A percentile compares a stretch with the other conserved stretches of the same genome.
Conservation (phyloP, 108 stramenopile species). For the Pseudonitzschia delicatissima region DNA sequence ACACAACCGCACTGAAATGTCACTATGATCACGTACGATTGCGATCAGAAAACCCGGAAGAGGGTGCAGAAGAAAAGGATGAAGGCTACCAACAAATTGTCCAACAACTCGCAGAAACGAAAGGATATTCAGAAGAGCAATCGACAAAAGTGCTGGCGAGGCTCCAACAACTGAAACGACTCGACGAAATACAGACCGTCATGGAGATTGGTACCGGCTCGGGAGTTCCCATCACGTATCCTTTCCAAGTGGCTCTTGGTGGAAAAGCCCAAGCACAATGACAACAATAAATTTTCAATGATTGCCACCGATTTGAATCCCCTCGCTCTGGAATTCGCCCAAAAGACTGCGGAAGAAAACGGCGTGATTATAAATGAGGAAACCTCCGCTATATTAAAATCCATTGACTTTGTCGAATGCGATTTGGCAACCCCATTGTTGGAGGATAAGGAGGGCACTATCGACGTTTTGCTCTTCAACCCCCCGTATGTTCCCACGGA, state of each 20-base stretch:
- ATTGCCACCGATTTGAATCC: slow-evolving; percentile 81
- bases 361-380: not conserved
- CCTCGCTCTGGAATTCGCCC: slow-evolving; percentile 60
- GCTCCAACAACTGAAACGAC: not conserved
- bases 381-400: not conserved
- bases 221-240: slow-evolving; percentile 66
- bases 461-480: slow-evolving; percentile 89
- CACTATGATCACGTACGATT: not conserved
- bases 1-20: not conserved
- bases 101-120: not conserved
- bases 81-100: not conserved
- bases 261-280: slow-evolving; percentile 14
- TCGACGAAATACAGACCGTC: slow-evolving; percentile 16
- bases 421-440: slow-evolving; percentile 64
- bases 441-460: slow-evolving; percentile 21
- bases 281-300: slow-evolving; percentile 1
- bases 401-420: slow-evolving; percentile 45
- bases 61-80: not conserved
- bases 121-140: not conserved
- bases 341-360: slow-evolving; percentile 59
- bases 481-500: slow-evolving; percentile 94
- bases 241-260: slow-evolving; percentile 41
- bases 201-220: slow-evolving; percentile 87
- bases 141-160: not conserved
- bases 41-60: not conserved